Conservation (phyloP, 257 asterid species). For the Nicotiana paniculata region DNA sequence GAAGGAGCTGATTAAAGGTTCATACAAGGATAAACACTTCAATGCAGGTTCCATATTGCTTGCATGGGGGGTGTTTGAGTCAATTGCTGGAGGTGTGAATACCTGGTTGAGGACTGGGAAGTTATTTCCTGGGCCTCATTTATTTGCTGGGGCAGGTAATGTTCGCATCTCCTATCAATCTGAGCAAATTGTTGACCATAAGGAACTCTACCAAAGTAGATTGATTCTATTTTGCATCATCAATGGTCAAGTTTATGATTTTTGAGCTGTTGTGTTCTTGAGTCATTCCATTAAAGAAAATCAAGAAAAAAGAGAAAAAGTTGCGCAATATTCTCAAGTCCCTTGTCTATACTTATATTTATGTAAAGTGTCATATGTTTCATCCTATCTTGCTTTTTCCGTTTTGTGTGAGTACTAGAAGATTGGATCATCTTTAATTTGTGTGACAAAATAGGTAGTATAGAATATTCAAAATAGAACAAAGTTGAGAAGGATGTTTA, state of each 20-base stretch:
- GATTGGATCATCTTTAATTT: background rate
- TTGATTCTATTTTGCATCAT: background rate
- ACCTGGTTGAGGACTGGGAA: conserved; percentile 83
- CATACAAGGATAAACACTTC: conserved; percentile 78
- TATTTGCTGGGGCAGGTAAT: conserved; percentile 83
- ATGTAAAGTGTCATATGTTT: background rate
- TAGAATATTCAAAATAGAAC: background rate
- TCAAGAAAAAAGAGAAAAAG: background rate
- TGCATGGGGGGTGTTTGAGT: conserved; percentile 71
- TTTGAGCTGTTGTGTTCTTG: background rate
- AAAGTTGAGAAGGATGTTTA: background rate
- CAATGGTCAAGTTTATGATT: background rate
- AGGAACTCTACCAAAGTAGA: background rate
- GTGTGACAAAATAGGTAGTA: background rate
- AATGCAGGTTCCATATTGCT: conserved; percentile 88
- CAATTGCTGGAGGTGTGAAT: conserved; percentile 74
- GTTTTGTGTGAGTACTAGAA: background rate
- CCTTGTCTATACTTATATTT: background rate
- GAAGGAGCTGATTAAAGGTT: conserved; percentile 75
- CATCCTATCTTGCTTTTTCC: background rate
- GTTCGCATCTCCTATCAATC: background rate
- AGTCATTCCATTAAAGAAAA: background rate
- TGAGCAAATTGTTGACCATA: background rate
- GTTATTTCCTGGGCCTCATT: conserved; percentile 97
- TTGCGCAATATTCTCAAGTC: background rate